Conservation (phyloP, 331 rosid species). For the Dryas integrifolia region DNA sequence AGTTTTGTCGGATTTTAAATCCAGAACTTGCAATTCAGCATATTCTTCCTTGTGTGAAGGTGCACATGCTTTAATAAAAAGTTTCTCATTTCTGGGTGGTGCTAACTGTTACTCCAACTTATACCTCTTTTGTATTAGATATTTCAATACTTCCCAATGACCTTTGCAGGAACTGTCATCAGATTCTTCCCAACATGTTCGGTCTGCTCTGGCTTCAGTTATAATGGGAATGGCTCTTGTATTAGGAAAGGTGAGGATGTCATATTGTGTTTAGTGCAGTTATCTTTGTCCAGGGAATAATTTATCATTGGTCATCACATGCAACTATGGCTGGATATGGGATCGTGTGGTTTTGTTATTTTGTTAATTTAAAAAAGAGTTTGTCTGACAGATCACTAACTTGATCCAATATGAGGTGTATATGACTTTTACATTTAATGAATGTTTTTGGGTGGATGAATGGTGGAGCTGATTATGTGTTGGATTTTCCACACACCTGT, state of each 20-base stretch:
- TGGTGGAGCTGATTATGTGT: background rate
- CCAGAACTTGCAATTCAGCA: constrained; percentile 88
- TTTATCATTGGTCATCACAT: background rate
- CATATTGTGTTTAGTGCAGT: constrained; percentile 12
- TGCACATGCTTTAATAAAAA: constrained; percentile 30
- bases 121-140: background rate
- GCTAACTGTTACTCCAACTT: background rate
- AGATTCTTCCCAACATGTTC: constrained; percentile 98
- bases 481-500: background rate
- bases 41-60: constrained; percentile 98
- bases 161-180: constrained; percentile 81
- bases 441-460: background rate
- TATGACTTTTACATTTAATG: background rate
- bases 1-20: constrained; percentile 82
- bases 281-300: constrained; percentile 1
- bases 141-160: constrained; percentile 22
- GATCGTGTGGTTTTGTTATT: background rate
- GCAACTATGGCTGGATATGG: background rate
- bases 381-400: background rate
- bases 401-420: background rate
- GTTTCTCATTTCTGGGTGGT: constrained; percentile 18
- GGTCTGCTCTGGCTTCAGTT: constrained; percentile 96
- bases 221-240: constrained; percentile 99
- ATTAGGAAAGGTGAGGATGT: constrained; percentile 73
- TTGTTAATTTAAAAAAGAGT: background rate